These are phyloP conservation scores for Trametes villosa DNA, from an alignment of 768 basidiomycete genomes.

Conservation along the genomic window DNA sequence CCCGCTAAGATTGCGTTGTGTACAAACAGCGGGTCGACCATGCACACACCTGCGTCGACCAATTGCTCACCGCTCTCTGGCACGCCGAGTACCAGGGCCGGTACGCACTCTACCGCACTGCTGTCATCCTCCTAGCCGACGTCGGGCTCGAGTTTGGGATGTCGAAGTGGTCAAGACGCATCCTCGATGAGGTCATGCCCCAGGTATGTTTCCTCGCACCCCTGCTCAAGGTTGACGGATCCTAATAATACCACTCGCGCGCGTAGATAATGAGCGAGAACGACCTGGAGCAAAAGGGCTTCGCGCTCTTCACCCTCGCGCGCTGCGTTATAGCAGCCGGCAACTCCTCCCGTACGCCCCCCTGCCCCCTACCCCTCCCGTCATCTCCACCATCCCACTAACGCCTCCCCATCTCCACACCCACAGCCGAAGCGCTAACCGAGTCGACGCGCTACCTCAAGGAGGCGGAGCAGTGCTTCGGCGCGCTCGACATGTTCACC, in stretches of 20 bases:
- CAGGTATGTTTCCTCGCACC: conserved; percentile 54
- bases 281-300: conserved; percentile 76
- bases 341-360: conserved; percentile 47
- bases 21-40: conserved; percentile 62
- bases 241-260: not conserved
- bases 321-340: conserved; percentile 72
- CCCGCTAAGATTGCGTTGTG: not conserved
- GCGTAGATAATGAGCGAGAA: conserved; percentile 67
- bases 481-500: conserved; percentile 56
- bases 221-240: not conserved
- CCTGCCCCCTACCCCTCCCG: not conserved
- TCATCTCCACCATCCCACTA: not conserved
- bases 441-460: conserved; percentile 37
- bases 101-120: conserved; percentile 67
- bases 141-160: conserved; percentile 78
- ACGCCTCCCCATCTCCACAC: not conserved
- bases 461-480: conserved; percentile 64
- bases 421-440: conserved; percentile 31
- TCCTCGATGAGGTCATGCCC: conserved; percentile 81
- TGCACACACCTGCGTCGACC: conserved; percentile 62
- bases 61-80: conserved; percentile 75
- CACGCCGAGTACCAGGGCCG: conserved; percentile 78
- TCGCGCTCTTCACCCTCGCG: conserved; percentile 73
- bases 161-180: conserved; percentile 61
- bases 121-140: conserved; percentile 76